Conservation (phyloP, 2,329 filamentous ascomycete genomes). For the Cordyceps farinosa region DNA sequence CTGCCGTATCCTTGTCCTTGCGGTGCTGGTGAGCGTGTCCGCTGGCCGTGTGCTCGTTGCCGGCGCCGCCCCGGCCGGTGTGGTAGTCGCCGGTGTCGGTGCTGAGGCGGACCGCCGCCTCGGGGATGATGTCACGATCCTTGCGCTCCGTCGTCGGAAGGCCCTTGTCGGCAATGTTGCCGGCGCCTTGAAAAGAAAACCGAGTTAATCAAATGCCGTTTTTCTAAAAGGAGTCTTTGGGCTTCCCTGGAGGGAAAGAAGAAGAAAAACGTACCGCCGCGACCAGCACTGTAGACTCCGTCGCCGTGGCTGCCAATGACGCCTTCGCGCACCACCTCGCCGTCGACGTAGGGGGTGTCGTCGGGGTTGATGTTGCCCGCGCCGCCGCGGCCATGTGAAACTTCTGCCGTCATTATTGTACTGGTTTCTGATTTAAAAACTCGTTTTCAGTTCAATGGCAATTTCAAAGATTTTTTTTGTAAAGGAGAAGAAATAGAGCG, state of each 20-base stretch:
- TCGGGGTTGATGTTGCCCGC: conserved; percentile 60
- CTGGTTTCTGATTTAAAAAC: background rate
- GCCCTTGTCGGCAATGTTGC: conserved; percentile 54
- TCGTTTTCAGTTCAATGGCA: background rate
- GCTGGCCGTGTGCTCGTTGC: conserved; percentile 46
- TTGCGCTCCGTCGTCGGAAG: conserved; percentile 37
- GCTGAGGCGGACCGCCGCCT: conserved; percentile 47
- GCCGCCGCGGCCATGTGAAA: conserved; percentile 59
- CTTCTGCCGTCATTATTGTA: conserved; percentile 39
- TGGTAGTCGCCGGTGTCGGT: conserved; percentile 50
- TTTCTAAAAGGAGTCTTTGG: background rate
- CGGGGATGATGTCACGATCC: conserved; percentile 53
- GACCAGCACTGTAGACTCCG: conserved; percentile 56
- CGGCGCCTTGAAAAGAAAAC: conserved; percentile 41
- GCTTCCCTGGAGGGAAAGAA: too few relatives aligned
- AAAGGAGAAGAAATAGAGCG: background rate
- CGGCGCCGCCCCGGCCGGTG: conserved; percentile 57
- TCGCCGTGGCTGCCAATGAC: conserved; percentile 53
- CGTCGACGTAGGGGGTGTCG: conserved; percentile 57
- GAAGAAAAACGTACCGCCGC: conserved; percentile 46
- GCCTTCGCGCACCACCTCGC: conserved; percentile 56
- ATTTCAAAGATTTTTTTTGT: background rate
- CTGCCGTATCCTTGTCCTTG: conserved; percentile 22
- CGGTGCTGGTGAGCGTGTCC: conserved; percentile 19
- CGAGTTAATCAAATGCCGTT: background rate